phyloP scores from a whole-genome alignment of 148 eudicot genomes.

The Amaranthus cruentus region DNA sequence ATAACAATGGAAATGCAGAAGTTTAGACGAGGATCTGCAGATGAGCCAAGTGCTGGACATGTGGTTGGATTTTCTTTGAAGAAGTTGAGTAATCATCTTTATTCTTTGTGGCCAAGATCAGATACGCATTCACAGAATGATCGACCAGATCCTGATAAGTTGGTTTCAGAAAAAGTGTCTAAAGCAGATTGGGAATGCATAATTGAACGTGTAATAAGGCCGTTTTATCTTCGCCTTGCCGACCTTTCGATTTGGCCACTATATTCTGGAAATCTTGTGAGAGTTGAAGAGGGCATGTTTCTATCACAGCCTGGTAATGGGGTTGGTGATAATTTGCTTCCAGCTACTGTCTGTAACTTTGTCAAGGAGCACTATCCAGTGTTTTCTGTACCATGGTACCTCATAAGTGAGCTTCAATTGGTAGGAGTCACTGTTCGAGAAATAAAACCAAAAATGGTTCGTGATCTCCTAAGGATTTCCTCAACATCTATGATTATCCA shows the following conservation, averaged over 20 bases:
- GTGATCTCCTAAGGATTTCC: constrained; percentile 88
- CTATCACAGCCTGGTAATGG: constrained; percentile 86
- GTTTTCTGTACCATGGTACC: constrained; percentile 96
- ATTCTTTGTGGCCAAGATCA: constrained; percentile 94
- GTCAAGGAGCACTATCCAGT: constrained; percentile 99
- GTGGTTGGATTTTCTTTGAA: constrained; percentile 46
- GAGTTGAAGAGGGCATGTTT: constrained; percentile 97
- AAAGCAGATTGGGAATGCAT: constrained; percentile 80
- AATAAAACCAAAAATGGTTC: constrained; percentile 97
- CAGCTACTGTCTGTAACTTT: constrained; percentile 88
- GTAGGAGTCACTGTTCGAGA: constrained; percentile 79
- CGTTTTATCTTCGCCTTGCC: constrained; percentile 75
- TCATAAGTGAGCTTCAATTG: constrained; percentile 84
- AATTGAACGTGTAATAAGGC: constrained; percentile 73
- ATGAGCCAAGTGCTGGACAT: constrained; percentile 44
- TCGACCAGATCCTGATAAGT: constrained; percentile 28
- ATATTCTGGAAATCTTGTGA: constrained; percentile 80
- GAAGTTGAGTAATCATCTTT: constrained; percentile 49
- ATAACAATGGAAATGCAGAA: constrained; percentile 67
- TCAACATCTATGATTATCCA: constrained; percentile 56
- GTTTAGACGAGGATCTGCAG: constrained; percentile 56
- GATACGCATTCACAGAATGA: constrained; percentile 26
- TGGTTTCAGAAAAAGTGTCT: constrained; percentile 29
- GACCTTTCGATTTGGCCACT: constrained; percentile 95
- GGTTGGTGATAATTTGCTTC: constrained; percentile 71